Evolutionary conservation across 176 grass and related monocot species (phyloP), one percentile per base, ranked within the genome.

Genomic region (Pontederia paniculata): DNA sequence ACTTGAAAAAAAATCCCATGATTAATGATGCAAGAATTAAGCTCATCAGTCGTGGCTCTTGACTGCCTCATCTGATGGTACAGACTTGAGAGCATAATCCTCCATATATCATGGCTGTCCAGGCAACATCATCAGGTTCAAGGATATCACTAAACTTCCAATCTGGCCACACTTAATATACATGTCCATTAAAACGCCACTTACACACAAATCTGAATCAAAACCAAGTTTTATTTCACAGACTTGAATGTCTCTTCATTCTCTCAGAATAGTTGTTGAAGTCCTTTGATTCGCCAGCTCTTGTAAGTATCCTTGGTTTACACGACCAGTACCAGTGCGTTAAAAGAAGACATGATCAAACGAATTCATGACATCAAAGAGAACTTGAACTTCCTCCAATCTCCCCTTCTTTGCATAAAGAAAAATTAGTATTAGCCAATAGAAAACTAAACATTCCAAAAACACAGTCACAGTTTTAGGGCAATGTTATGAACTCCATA

Each of bases 61-160:
- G 56, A 71, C 17, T 44, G 69, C 56, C 69, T 71, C 69, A 71
- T 71, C 18, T 61, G 69, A 11, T 52, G 69, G 56, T 61, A 71
- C 21, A 71, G 46, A 21, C 23, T n/a, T 19, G n/a, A 71, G 25
- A 11, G 69, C 69, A 43, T 50, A 31, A 10, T 71, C 56, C 17
- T 23, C 69, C 69, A 10, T 44, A 58, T 23, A 60, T 71, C 55
- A 71, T 60, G 28, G 68, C 46, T 11, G 68, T 71, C 68, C 45
- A 71, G 51, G 68, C 55, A 21, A 71, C 55, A 60, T 60, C 23
- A 71, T 60, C 45, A 60, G 68, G 68, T 44, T 59, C 17, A 8
- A n/a, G 12, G 23, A 71, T 71, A 60, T 60, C 21, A 18, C 10
- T 44, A 22, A 60, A 51, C 52, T 56, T 5, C 28, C 4, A 50